Percentiles rank a stretch among this genome's conserved stretches.
Conservation (phyloP, 129 eudicot genomes). For the Escallonia rubra region DNA sequence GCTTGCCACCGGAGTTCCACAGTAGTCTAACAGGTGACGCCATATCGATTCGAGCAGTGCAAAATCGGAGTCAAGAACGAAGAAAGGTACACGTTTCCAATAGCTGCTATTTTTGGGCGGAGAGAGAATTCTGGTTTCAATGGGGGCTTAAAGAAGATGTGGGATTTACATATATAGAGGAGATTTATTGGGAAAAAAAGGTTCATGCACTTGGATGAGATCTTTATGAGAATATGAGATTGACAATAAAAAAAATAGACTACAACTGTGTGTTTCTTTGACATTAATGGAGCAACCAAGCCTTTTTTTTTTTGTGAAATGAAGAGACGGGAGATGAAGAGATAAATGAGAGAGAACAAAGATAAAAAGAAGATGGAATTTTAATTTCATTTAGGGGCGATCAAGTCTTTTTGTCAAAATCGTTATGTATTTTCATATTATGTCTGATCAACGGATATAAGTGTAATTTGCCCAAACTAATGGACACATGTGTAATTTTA, state of each 20-base stretch:
- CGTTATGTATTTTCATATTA: too few relatives aligned
- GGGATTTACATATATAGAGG: constrained; percentile 28
- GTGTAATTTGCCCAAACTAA: too few relatives aligned
- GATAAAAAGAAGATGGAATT: too few relatives aligned
- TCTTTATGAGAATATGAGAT: background rate
- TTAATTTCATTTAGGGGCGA: too few relatives aligned
- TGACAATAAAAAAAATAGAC: background rate
- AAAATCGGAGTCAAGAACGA: constrained; percentile 42
- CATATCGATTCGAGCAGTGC: constrained; percentile 57
- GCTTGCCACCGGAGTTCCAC: constrained; percentile 6
- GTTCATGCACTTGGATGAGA: constrained; percentile 29
- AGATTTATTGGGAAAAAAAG: background rate
- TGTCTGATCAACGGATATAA: too few relatives aligned
- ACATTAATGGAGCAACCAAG: background rate
- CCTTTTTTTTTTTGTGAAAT: background rate
- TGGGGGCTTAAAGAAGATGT: background rate
- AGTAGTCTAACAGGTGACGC: constrained; percentile 44
- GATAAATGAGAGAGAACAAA: too few relatives aligned
- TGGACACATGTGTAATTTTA: too few relatives aligned
- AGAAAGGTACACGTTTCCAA: background rate
- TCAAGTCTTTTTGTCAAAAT: too few relatives aligned
- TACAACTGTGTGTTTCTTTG: background rate
- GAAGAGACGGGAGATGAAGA: too few relatives aligned
- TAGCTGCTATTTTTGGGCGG: constrained; percentile 10
- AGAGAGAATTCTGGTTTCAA: background rate